A percentile compares a stretch with the other conserved stretches of the same genome.
These are phyloP conservation scores for Blastosporella zonata DNA, from an alignment of 1,284 basidiomycete species.

Conservation along the genomic window DNA sequence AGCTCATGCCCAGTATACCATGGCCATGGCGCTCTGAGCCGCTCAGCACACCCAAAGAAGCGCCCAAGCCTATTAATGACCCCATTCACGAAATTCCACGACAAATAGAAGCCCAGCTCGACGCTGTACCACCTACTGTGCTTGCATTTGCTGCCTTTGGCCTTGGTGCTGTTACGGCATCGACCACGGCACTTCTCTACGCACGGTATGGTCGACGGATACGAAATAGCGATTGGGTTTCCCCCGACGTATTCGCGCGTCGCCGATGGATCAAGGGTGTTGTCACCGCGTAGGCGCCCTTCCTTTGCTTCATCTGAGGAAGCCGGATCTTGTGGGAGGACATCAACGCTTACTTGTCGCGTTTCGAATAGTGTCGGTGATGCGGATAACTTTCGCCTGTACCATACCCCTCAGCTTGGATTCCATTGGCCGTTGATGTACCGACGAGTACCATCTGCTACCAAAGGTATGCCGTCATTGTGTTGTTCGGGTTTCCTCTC, in stretches of 20 bases:
- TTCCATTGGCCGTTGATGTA: constrained; percentile 73
- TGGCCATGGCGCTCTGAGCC: constrained; percentile 15
- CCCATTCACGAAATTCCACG: background rate
- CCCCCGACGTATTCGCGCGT: constrained; percentile 51
- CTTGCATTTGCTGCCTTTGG: constrained; percentile 33
- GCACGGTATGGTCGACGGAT: constrained; percentile 59
- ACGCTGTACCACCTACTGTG: constrained; percentile 14
- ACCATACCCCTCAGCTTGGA: constrained; percentile 78
- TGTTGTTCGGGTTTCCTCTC: constrained; percentile 5
- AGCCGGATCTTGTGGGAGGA: background rate
- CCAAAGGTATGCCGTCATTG: constrained; percentile 49
- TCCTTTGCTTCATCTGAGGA: background rate
- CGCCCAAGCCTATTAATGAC: background rate
- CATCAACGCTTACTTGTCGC: constrained; percentile 5
- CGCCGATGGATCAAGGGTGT: constrained; percentile 67
- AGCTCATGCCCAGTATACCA: constrained; percentile 16
- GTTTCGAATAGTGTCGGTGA: constrained; percentile 67
- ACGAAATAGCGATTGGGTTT: constrained; percentile 61
- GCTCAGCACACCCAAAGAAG: background rate
- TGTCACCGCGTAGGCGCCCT: constrained; percentile 62
- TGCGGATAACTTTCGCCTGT: constrained; percentile 78
- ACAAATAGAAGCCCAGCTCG: background rate
- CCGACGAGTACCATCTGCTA: constrained; percentile 52
- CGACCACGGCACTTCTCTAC: constrained; percentile 41
- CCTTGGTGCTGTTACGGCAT: constrained; percentile 41